Evolutionary conservation across 2,329 filamentous ascomycete species (phyloP), one percentile per base, ranked within the genome.

Genomic region (Plectosphaerella sp.): DNA sequence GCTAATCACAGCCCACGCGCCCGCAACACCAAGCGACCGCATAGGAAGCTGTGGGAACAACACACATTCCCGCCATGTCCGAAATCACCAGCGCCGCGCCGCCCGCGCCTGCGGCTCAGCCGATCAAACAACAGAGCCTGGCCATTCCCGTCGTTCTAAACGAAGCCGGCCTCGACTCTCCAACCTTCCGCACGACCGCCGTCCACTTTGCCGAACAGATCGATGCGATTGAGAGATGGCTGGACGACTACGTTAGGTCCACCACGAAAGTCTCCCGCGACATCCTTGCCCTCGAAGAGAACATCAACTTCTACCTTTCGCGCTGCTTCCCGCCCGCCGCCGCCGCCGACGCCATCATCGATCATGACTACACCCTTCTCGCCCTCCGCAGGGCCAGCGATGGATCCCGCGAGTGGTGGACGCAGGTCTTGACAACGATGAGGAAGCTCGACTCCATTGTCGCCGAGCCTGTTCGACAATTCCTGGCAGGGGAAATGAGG

Each of bases 81-180:
- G 56, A 58, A 24, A 33, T 53, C 35, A 48, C 52, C 12, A 24
- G 51, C 15, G 47, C 53, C 35, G 45, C 53, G 42, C 45, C 54
- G 24, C 33, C 47, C 45, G 37, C 51, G 16, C 9, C 57, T 11
- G 22, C 59, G 46, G 50, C 52, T 45, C 12, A 47, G 51, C 52
- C 52, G 14, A 18, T 55, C 12, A 57, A 58, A 20, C 56, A 59
- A 43, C 50, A 60, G n/a, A 69, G 67, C 56, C 72, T 76, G 36
- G 71, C 74, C 33, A 76, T 83, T 53, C 91, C 94, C 45, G 92
- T 97, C 36, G 86, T 86, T 55, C 80, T 97, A 61, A 94, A 93
- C 73, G 94, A 99, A 80, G 94, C 94, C 48, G 89, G 91, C 18
- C 88, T 97, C 73, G 94, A 99, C 72, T 97, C 92, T 39, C 94